phyloP scores from a whole-genome alignment of 164 flowering plant genomes.

The Kingdonia uniflora region DNA sequence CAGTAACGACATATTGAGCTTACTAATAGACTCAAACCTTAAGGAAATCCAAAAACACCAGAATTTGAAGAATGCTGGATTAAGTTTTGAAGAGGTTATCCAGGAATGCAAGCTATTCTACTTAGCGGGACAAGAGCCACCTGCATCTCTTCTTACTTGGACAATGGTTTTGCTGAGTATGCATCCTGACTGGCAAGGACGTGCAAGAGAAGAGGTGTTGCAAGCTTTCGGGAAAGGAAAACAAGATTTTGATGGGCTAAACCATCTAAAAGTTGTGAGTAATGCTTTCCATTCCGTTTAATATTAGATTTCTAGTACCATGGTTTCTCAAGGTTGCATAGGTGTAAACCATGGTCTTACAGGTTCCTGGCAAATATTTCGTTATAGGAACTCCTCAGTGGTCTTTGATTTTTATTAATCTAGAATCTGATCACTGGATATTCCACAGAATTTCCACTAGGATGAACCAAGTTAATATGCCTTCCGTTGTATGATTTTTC shows the following conservation, averaged over 20 bases:
- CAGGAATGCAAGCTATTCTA: slow-evolving; percentile 16
- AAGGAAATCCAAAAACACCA: slow-evolving; percentile 6
- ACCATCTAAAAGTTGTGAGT: slow-evolving; percentile 14
- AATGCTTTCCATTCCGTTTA: not conserved
- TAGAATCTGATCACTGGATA: no score
- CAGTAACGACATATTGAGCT: slow-evolving; percentile 12
- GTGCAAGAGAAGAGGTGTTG: slow-evolving; percentile 9
- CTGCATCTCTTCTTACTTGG: slow-evolving; percentile 8
- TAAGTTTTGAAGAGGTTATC: slow-evolving; percentile 10
- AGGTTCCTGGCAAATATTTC: no score
- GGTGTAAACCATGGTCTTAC: no score
- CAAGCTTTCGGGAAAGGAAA: slow-evolving; percentile 7
- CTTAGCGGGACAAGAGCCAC: slow-evolving; percentile 12
- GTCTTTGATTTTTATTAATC: no score
- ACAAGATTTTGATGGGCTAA: slow-evolving; percentile 13
- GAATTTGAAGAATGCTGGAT: slow-evolving; percentile 3
- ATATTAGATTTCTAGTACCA: no score
- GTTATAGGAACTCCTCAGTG: no score
- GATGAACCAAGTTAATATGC: no score
- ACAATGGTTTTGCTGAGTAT: slow-evolving; percentile 9
- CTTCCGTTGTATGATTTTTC: no score
- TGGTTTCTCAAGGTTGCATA: no score
- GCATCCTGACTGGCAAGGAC: slow-evolving; percentile 9
- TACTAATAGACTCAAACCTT: slow-evolving; percentile 13
- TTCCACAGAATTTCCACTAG: no score